Conservation (phyloP, 768 basidiomycete genomes). For the Kwoniella botswanensis region DNA sequence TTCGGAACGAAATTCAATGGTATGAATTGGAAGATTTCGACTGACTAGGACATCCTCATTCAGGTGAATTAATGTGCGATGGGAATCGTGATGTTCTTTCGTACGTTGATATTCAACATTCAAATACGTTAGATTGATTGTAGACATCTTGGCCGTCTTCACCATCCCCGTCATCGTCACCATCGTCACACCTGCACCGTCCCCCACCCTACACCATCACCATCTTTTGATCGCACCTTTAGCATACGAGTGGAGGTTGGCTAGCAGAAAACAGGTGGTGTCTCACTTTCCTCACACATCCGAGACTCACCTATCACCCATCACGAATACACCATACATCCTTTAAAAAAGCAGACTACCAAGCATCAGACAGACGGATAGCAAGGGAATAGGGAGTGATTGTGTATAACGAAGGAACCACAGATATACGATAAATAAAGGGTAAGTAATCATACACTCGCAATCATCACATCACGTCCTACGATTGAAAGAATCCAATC, state of each 20-base stretch:
- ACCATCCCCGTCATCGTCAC: not conserved
- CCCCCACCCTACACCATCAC: not conserved
- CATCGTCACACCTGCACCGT: not conserved
- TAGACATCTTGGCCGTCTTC: too few relatives aligned
- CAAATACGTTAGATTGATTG: too few relatives aligned
- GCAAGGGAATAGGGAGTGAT: not conserved
- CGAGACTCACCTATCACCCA: not conserved
- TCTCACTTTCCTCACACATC: not conserved
- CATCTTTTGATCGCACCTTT: not conserved
- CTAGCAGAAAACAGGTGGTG: not conserved
- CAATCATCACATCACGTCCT: not conserved
- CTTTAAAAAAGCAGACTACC: not conserved
- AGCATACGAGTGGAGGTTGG: not conserved
- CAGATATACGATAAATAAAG: not conserved
- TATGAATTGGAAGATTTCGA: not conserved
- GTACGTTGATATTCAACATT: too few relatives aligned
- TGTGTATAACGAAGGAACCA: not conserved
- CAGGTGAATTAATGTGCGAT: conserved; percentile 1
- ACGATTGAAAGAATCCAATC: not conserved
- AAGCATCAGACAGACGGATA: not conserved
- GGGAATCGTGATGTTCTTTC: too few relatives aligned
- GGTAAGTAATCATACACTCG: not conserved
- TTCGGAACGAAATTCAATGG: not conserved
- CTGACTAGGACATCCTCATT: not conserved
- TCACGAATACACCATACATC: not conserved